Conservation (phyloP, 805 yeast genomes). For the Saturnispora besseyi region DNA sequence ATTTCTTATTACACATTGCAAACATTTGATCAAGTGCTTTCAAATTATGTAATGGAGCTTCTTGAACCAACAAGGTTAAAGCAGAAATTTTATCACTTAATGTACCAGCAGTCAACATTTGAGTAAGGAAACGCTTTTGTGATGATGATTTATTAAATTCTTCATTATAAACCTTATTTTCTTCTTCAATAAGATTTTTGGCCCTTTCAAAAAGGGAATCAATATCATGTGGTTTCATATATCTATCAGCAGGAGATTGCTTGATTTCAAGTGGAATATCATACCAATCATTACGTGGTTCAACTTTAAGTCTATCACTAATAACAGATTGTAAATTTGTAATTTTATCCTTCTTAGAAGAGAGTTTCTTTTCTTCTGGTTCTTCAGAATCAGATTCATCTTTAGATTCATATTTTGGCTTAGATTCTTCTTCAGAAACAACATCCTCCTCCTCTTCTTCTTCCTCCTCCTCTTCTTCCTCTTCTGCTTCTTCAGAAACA, state of each 20-base stretch:
- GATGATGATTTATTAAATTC: conserved; percentile 70
- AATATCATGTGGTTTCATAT: conserved; percentile 42
- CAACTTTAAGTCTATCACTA: conserved; percentile 47
- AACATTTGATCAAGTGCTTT: conserved; percentile 75
- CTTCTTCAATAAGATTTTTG: conserved; percentile 52
- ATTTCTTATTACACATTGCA: conserved; percentile 78
- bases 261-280: conserved; percentile 37
- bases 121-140: conserved; percentile 80
- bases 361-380: conserved; percentile 27
- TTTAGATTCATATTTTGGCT: conserved; percentile 28
- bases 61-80: conserved; percentile 83
- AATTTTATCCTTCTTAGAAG: conserved; percentile 23
- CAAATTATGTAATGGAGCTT: conserved; percentile 84
- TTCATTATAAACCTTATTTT: conserved; percentile 60
- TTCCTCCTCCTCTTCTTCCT: conserved; percentile 24
- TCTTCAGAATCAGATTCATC: conserved; percentile 20
- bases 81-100: conserved; percentile 93
- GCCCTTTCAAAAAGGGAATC: conserved; percentile 60
- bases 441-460: conserved; percentile 26
- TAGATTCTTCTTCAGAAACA: conserved; percentile 22
- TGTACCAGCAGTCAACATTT: conserved; percentile 87
- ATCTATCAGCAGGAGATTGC: conserved; percentile 26
- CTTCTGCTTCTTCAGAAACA: conserved; percentile 22
- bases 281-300: conserved; percentile 71
- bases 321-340: conserved; percentile 39